phyloP scores from a whole-genome alignment of 2,329 filamentous ascomycete species.

The Chaetomiaceae sp. region DNA sequence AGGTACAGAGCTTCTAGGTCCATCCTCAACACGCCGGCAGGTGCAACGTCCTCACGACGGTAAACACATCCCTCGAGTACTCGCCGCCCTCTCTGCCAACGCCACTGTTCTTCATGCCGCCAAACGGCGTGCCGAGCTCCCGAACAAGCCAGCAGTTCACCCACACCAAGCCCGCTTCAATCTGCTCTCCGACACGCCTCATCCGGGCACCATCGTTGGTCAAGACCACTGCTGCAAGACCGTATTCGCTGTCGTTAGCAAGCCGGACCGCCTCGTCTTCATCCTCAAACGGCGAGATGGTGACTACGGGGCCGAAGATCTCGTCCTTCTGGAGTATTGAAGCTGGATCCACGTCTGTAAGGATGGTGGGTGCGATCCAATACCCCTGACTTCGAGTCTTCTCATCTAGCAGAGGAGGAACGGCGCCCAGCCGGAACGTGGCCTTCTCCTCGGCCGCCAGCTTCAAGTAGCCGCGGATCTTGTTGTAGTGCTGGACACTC shows the following conservation, averaged over 20 bases:
- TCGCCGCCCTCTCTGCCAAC: constrained; percentile 32
- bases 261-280: constrained; percentile 28
- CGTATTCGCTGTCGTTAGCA: constrained; percentile 31
- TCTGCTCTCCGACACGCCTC: constrained; percentile 31
- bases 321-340: constrained; percentile 36
- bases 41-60: constrained; percentile 31
- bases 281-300: constrained; percentile 34
- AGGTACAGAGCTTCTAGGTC: no score
- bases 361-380: constrained; percentile 29
- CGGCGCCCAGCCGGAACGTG: constrained; percentile 24
- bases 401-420: constrained; percentile 19
- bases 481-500: constrained; percentile 29
- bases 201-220: constrained; percentile 30
- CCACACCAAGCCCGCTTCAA: constrained; percentile 33
- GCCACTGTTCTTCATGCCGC: constrained; percentile 34
- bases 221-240: constrained; percentile 30
- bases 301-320: constrained; percentile 41
- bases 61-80: constrained; percentile 34
- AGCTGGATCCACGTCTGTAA: constrained; percentile 25
- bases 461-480: constrained; percentile 28
- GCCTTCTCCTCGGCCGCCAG: constrained; percentile 25
- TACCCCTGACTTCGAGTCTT: constrained; percentile 24
- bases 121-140: constrained; percentile 33
- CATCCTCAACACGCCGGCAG: constrained; percentile 20
- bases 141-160: constrained; percentile 34